These are phyloP conservation scores for Pseudocercospora fuligena DNA, from an alignment of 2,329 filamentous ascomycete species.

Conservation along the genomic window DNA sequence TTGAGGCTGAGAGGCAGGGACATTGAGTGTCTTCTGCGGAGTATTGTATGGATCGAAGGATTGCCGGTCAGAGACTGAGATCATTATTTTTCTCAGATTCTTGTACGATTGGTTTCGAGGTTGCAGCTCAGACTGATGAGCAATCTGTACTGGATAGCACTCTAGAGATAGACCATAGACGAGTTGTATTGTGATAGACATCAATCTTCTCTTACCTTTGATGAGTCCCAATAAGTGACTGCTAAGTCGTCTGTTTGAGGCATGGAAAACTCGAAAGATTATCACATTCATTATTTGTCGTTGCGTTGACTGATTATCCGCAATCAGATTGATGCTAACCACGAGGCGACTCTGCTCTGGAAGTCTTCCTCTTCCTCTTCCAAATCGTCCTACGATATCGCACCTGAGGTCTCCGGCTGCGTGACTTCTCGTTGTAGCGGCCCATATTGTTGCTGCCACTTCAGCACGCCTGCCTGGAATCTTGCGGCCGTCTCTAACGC, in stretches of 20 bases:
- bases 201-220: not conserved
- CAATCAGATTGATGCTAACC: not conserved
- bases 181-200: not conserved
- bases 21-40: not conserved
- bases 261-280: not conserved
- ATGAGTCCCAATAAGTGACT: not conserved
- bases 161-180: not conserved
- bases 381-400: not conserved
- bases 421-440: not conserved
- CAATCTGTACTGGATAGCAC: not conserved
- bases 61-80: not conserved
- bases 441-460: slow-evolving; percentile 16
- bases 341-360: not conserved
- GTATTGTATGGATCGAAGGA: not conserved
- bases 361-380: not conserved
- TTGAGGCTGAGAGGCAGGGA: slow-evolving; percentile 40
- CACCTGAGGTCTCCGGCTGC: not conserved
- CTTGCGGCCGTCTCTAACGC: slow-evolving; percentile 10
- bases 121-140: not conserved
- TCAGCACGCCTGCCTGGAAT: slow-evolving; percentile 5
- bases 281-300: not conserved
- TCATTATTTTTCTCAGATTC: not conserved
- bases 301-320: not conserved
- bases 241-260: not conserved
- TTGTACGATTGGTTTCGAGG: not conserved